Conservation (phyloP, 2,329 filamentous ascomycete genomes). For the Didymella exigua region DNA sequence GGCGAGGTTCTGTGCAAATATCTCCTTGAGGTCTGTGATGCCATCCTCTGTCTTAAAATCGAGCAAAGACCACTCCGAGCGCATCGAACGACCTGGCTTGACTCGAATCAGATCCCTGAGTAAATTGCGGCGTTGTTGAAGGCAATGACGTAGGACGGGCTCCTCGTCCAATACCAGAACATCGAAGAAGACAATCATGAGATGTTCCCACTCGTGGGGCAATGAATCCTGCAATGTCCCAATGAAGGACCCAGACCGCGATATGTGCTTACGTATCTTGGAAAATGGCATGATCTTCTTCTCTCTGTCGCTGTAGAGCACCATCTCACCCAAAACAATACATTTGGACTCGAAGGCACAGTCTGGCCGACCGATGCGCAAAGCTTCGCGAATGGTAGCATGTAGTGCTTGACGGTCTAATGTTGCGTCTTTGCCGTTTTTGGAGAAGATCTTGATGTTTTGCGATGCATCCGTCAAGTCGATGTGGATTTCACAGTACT, state of each 20-base stretch:
- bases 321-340: conserved; percentile 82
- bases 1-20: conserved; percentile 70
- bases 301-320: conserved; percentile 74
- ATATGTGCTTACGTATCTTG: conserved; percentile 80
- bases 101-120: conserved; percentile 62
- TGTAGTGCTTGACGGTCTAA: conserved; percentile 68
- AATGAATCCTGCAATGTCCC: conserved; percentile 72
- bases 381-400: conserved; percentile 65
- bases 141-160: conserved; percentile 57
- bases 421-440: conserved; percentile 89
- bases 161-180: conserved; percentile 63
- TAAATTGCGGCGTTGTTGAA: conserved; percentile 65
- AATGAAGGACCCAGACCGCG: conserved; percentile 72
- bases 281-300: conserved; percentile 75
- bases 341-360: conserved; percentile 69
- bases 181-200: conserved; percentile 68
- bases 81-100: conserved; percentile 66
- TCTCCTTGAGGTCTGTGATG: conserved; percentile 41
- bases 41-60: conserved; percentile 61
- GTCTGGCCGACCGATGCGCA: conserved; percentile 64
- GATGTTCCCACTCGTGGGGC: conserved; percentile 59
- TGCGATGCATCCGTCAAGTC: conserved; percentile 63
- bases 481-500: conserved; percentile 86
- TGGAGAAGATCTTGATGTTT: conserved; percentile 83
- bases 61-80: conserved; percentile 70